Conservation (phyloP, 805 yeast genomes). For the Candida orba region DNA sequence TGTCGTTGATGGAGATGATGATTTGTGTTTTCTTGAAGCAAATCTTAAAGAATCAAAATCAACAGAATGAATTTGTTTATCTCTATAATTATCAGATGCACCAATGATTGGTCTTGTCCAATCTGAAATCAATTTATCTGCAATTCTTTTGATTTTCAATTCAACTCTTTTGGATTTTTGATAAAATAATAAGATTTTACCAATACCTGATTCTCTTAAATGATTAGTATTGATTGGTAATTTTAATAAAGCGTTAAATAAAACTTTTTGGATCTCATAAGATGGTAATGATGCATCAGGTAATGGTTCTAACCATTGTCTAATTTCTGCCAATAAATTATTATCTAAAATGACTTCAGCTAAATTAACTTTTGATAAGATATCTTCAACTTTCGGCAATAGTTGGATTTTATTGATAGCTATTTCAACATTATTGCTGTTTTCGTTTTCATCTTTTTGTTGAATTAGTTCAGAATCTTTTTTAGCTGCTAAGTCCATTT, state of each 20-base stretch:
- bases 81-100: slow-evolving; percentile 89
- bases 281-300: slow-evolving; percentile 99
- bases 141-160: slow-evolving; percentile 74
- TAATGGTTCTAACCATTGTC: slow-evolving; percentile 96
- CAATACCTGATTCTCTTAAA: slow-evolving; percentile 88
- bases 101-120: slow-evolving; percentile 99
- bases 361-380: slow-evolving; percentile 72
- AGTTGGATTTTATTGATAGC: slow-evolving; percentile 65
- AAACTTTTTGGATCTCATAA: slow-evolving; percentile 85
- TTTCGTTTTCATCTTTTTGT: slow-evolving; percentile 25
- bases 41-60: slow-evolving; percentile 47
- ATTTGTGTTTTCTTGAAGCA: slow-evolving; percentile 10
- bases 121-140: slow-evolving; percentile 86
- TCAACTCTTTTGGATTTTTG: slow-evolving; percentile 88
- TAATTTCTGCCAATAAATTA: slow-evolving; percentile 83
- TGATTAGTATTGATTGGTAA: slow-evolving; percentile 95
- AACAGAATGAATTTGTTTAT: slow-evolving; percentile 63
- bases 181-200: slow-evolving; percentile 88
- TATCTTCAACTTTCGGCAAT: slow-evolving; percentile 69
- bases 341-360: slow-evolving; percentile 93
- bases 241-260: slow-evolving; percentile 64
- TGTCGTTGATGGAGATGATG: slow-evolving; percentile 3
- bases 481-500: slow-evolving; percentile 85
- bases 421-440: slow-evolving; percentile 22
- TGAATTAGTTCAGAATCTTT: slow-evolving; percentile 49